Evolutionary conservation across 176 grass and related monocot genomes (phyloP), one percentile per base, ranked within the genome.

Genomic region (Calamus simplicifolius): DNA sequence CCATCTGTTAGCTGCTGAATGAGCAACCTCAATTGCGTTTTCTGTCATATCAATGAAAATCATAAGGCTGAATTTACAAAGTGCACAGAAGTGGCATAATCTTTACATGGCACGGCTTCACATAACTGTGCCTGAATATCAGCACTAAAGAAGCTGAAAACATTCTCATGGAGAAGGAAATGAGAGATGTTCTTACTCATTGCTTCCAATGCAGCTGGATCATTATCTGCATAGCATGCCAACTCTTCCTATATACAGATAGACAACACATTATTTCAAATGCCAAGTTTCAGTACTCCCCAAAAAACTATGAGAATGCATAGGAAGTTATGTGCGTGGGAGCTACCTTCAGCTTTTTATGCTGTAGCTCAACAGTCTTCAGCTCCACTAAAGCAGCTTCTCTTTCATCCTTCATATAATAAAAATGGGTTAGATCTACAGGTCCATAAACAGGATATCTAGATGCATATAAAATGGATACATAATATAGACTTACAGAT

Each of bases 1-100:
- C 92, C 87, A 97, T 85, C 84, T 82, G 67, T 97, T 97, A 66
- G 92, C 92, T 69, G 87, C 77, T 26, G 73, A 74, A 84, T 97
- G 81, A 27, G 87, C 78, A 49, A 88, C 75, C 73, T 82, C 92
- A 54, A 72, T 85, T 77, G 78, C 84, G 67, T 80, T 69, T 73
- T 85, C 92, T 97, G 78, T 70, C 70, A 70, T 75, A 27, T 21
- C 49, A 31, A 16, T 21, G 29, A 62, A 75, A 43, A 38, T 79
- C 56, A 17, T 1, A 43, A 43, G 35, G 35, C 16, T 30, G 14
- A 25, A 73, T 8, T 72, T 16, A 30, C 5, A 54, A 58, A 43
- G 54, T 58, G 21, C 21, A 28, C 12, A 76, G 14, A 59, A 50
- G 18, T 2, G 60, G 28, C 7, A 2, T 25, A 54, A 28, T 19